Conservation (phyloP, 768 basidiomycete species). For the Mycena rebaudengoi region DNA sequence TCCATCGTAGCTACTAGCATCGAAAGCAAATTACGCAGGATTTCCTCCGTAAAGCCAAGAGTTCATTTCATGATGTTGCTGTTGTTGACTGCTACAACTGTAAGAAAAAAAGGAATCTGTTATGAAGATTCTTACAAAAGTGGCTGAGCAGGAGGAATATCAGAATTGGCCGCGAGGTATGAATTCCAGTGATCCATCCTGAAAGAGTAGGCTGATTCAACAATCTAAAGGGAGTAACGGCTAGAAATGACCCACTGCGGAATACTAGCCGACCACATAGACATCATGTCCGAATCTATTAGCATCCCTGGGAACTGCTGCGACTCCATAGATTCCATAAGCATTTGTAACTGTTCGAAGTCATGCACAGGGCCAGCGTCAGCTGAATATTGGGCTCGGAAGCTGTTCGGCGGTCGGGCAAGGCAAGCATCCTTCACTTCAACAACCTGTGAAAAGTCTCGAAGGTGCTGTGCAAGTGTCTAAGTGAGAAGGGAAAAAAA, state of each 20-base stretch:
- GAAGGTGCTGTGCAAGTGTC: not conserved
- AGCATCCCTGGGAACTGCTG: constrained; percentile 31
- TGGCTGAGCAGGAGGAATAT: not conserved
- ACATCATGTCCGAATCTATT: constrained; percentile 57
- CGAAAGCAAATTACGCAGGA: no score
- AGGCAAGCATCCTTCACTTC: not conserved
- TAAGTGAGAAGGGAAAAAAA: no score
- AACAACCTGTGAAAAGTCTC: no score
- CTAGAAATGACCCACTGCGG: constrained; percentile 56
- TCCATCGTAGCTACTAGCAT: not conserved
- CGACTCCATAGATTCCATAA: constrained; percentile 34
- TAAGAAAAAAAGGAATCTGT: no score
- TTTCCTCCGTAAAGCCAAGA: no score
- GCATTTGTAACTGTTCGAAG: constrained; percentile 33
- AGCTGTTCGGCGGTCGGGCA: not conserved
- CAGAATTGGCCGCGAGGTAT: constrained; percentile 46
- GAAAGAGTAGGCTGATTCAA: not conserved
- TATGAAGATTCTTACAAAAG: not conserved
- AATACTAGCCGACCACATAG: constrained; percentile 71
- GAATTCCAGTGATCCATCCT: constrained; percentile 57
- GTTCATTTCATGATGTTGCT: no score
- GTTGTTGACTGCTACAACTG: no score
- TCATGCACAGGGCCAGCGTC: no score
- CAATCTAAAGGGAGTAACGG: not conserved
- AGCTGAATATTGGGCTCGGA: not conserved